Conservation (phyloP, 305 asterid species). For the Striga hermonthica region DNA sequence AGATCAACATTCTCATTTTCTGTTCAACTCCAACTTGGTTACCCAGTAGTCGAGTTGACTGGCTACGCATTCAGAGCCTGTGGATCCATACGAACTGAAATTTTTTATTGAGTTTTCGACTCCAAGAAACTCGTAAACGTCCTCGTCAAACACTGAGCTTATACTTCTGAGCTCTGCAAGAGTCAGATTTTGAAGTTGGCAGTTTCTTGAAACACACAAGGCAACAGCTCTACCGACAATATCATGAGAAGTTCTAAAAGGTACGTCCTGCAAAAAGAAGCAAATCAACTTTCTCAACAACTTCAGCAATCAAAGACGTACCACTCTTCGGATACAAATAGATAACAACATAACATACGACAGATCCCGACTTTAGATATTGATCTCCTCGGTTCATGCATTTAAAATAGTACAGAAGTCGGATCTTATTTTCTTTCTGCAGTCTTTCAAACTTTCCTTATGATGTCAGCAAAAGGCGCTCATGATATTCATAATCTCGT, state of each 20-base stretch:
- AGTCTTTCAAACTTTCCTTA: too few relatives aligned
- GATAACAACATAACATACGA: too few relatives aligned
- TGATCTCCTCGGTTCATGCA: not conserved
- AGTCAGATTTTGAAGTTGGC: conserved; percentile 63
- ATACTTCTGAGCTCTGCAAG: conserved; percentile 59
- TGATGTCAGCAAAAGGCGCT: too few relatives aligned
- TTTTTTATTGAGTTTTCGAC: conserved; percentile 77
- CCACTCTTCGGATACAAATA: too few relatives aligned
- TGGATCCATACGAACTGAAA: conserved; percentile 91
- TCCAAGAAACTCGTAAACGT: conserved; percentile 76
- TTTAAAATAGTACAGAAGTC: too few relatives aligned
- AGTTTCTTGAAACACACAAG: conserved; percentile 60
- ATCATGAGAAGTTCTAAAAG: conserved; percentile 94
- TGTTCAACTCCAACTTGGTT: conserved; percentile 42
- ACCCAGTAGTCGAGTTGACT: conserved; percentile 75
- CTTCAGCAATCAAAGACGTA: not conserved
- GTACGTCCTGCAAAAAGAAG: conserved; percentile 58
- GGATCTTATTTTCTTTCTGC: too few relatives aligned
- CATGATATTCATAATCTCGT: too few relatives aligned
- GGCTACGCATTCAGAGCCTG: conserved; percentile 88
- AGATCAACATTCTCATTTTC: conserved; percentile 15
- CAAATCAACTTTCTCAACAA: conserved; percentile 12
- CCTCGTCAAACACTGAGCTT: conserved; percentile 57
- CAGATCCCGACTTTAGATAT: not conserved
- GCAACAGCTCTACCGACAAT: conserved; percentile 84